Base-by-base conservation (phyloP, 2,329 filamentous ascomycete genomes). In the Hypoxylon sp. region DNA sequence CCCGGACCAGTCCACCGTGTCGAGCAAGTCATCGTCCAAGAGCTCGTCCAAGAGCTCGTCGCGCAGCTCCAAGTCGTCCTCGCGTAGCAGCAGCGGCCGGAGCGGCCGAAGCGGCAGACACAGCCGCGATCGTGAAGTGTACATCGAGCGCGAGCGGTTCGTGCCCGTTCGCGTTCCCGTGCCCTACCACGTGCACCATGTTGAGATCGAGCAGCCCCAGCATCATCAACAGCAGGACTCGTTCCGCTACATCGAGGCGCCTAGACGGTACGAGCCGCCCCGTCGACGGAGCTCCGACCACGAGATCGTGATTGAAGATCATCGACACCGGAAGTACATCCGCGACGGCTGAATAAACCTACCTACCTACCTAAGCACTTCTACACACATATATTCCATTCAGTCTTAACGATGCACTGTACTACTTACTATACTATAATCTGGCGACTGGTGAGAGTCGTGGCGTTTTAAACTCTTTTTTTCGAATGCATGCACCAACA, bases 221-320 rank as follows among this genome's bases (percentile, higher is more conserved):
- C n/a, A n/a, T n/a, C n/a, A n/a, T n/a, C n/a, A n/a, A n/a, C n/a
- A n/a, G n/a, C 67, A 73, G 52, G 78, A 80, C 26, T 78, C 77
- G 20, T 82, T 72, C 61, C 77, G 80, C 5, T 81, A 82, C 59
- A 73, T 82, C 37, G 78, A 82, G 50, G 77, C 75, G 0, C 74
- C 78, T 17, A 69, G 75, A 40, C 67, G 73, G 15, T 68, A 66
- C 40, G 71, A 72, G 23, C 66, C 66, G 1, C 67, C 67, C n/a
- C 55, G 65, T 11, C 67, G 31, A 58, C 67, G 34, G 59, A 73
- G 54, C 68, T 69, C 57, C 1, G 67, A 67, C 5, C 62, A 47
- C 29, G 64, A 69, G 55, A 69, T 70, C 23, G 51, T 69, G 16
- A 66, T 70, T 31, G 67, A 69, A 46, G 67, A 70, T 44, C 64